Base-by-base conservation (phyloP, 192 early-diverging fungal species). In the Linnemannia hyalina region DNA sequence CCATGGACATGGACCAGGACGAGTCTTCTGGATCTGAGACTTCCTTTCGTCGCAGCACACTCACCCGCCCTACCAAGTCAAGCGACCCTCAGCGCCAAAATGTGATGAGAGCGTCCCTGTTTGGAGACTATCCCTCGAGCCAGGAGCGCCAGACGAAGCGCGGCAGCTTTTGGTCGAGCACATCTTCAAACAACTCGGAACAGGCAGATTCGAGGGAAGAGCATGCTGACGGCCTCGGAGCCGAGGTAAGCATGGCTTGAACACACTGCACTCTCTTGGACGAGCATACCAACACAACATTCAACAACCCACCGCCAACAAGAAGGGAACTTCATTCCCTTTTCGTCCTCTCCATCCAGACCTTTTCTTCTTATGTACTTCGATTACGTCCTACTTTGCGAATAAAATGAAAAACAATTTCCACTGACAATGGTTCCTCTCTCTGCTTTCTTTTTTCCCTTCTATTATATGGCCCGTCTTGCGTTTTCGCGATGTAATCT, bases 201-300 rank as follows among this genome's bases (percentile, higher is more conserved):
- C 79, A 80, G 4, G 20, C 71, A 8, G 76, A 81, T 5, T 26
- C 65, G 11, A 47, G 0, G 16, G 74, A 29, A 32, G 78, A 73
- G 15, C 73, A 75, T 52, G 68, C 74, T 80, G 74, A 70, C 52
- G 84, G 76, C 78, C 77, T 81, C 68, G 75, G 29, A 60, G 84
- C 84, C 75, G 84, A 86, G 84, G 84, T 86, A 86, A 86, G 84
- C 75, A 60, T 86, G 79, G 84, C 70, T 57, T 80, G 70, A 80
- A 41, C 44, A 73, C 55, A 68, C 49, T 75, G 22, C 52, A 44
- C 41, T 42, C 52, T 54, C 52, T 32, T 35, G 44, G 36, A 71
- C 7, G 32, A 29, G 46, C 20, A 49, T 23, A 49, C 72, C 72
- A 73, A 13, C 72, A 73, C 72, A 40, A 57, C 13, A 52, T 16